Conservation (phyloP, 768 basidiomycete genomes). For the Hemileccinum rubropunctum region DNA sequence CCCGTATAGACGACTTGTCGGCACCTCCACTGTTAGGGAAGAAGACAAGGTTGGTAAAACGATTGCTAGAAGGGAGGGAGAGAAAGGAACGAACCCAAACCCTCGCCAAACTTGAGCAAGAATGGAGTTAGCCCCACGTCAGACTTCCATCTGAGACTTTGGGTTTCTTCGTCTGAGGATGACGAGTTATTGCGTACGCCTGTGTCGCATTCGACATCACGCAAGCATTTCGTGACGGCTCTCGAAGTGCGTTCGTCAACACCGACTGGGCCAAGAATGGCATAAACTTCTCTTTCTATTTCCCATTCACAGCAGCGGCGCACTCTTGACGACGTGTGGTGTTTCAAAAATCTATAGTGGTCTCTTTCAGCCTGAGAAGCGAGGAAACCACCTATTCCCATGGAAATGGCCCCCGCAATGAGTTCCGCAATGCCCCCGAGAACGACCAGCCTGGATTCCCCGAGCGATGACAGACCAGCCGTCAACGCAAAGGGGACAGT, state of each 20-base stretch:
- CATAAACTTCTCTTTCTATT: slow-evolving; percentile 93
- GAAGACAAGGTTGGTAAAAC: not conserved
- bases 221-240: slow-evolving; percentile 72
- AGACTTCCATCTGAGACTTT: slow-evolving; percentile 61
- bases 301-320: slow-evolving; percentile 87
- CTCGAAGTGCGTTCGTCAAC: slow-evolving; percentile 80
- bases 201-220: slow-evolving; percentile 58
- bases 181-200: slow-evolving; percentile 16
- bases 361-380: slow-evolving; percentile 97
- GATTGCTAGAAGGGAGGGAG: not conserved
- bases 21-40: slow-evolving; percentile 72
- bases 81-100: slow-evolving; percentile 57
- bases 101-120: slow-evolving; percentile 94
- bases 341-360: slow-evolving; percentile 80
- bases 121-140: slow-evolving; percentile 90
- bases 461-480: slow-evolving; percentile 85
- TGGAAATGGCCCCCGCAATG: slow-evolving; percentile 93
- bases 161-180: slow-evolving; percentile 52
- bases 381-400: slow-evolving; percentile 98
- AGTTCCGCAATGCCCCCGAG: slow-evolving; percentile 95
- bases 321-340: slow-evolving; percentile 79
- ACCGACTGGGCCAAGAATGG: slow-evolving; percentile 84
- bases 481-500: slow-evolving; percentile 92
- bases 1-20: slow-evolving; percentile 76
- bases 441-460: slow-evolving; percentile 88